Base-by-base conservation (phyloP, 2,329 filamentous ascomycete genomes). In the Pyrenochaeta sp. region DNA sequence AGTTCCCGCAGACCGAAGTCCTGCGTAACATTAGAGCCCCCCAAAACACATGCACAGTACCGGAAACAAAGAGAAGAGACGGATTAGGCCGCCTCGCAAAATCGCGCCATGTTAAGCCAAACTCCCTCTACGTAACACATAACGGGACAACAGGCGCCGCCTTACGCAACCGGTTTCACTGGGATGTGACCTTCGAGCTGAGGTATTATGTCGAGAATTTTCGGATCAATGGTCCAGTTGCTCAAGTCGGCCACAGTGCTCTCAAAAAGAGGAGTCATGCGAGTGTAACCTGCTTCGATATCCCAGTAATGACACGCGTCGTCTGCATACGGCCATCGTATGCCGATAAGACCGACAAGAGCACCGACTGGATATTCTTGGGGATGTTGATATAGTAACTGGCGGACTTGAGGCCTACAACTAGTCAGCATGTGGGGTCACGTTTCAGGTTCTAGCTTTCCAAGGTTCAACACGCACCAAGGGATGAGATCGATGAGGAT, bases 301-400 rank as follows among this genome's bases (percentile, higher is more conserved):
- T 75, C 72, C 71, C 71, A 74, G 49, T 73, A 75, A 51, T 74
- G 70, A 57, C 72, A 74, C 17, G 69, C 65, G 36, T 74, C 70
- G 32, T 75, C 70, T 14, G 70, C 67, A 48, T 73, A 74, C 12
- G 68, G 70, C 72, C 72, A 75, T 29, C 56, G 64, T 27, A 73
- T 52, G 7, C 62, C 59, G 10, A 75, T 64, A 15, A 66, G 56
- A 10, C 72, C 70, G 14, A 75, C 53, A 39, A 75, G 61, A 20
- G 64, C 55, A 12, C 59, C 63, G 4, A 67, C 58, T 6, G 65
- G 56, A 49, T 64, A 72, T 35, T 75, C 68, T 14, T 61, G 64
- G 18, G 69, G 72, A 51, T 69, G 67, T 31, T 70, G 64, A 45
- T 74, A 73, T 5, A 75, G 49, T 29, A 73, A 48, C 27, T 68